Conservation (phyloP, 2,329 filamentous ascomycete genomes). For the Hymenoscyphus fructigenus region DNA sequence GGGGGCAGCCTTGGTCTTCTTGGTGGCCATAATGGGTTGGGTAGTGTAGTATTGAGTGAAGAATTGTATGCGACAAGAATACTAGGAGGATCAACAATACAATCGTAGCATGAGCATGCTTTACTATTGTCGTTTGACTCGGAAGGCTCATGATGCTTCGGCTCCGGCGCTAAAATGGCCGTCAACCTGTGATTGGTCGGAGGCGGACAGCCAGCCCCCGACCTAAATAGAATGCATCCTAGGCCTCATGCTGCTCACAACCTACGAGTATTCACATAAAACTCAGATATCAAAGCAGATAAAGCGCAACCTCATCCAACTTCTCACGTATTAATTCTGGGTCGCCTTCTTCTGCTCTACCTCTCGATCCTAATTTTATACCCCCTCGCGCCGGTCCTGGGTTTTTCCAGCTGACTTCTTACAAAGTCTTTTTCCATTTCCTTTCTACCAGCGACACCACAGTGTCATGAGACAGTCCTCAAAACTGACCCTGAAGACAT, state of each 20-base stretch:
- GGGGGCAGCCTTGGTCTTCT: conserved; percentile 55
- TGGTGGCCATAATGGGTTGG: conserved; percentile 54
- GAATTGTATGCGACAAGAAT: not conserved
- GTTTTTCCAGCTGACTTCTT: conserved; percentile 7
- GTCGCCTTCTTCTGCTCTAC: not conserved
- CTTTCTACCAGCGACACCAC: conserved; percentile 6
- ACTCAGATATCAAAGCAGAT: conserved; percentile 5
- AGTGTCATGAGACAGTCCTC: conserved; percentile 7
- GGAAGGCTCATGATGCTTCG: not conserved
- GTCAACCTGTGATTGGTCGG: not conserved
- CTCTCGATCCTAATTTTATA: not conserved
- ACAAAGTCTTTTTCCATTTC: conserved; percentile 17
- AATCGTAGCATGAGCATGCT: not conserved
- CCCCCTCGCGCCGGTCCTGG: not conserved
- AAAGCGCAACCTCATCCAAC: not conserved
- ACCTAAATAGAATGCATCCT: conserved; percentile 5
- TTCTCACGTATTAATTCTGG: not conserved
- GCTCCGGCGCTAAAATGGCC: not conserved
- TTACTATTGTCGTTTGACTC: not conserved
- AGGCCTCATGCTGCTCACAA: not conserved
- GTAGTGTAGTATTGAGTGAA: not conserved
- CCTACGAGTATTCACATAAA: conserved; percentile 11
- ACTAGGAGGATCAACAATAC: not conserved
- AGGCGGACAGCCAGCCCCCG: not conserved
- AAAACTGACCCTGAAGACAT: conserved; percentile 13